Evolutionary conservation across 2,329 filamentous ascomycete species (phyloP).

Genomic region (Monosporascus ibericus): DNA sequence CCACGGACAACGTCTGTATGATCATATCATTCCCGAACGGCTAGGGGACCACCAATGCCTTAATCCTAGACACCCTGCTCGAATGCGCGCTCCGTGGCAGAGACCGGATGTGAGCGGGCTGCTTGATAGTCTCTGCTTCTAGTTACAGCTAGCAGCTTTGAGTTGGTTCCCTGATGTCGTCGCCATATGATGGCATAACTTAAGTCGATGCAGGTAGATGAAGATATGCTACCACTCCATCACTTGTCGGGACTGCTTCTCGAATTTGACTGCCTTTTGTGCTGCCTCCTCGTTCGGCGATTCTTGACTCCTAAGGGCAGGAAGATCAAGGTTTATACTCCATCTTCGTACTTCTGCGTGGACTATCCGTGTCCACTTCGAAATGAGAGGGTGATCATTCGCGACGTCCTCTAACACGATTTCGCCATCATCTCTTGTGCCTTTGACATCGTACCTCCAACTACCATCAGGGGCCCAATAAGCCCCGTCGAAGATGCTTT

Average conservation of each 20-base stretch:
- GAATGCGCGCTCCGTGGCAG: too few species aligned
- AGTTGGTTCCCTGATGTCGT: too few species aligned
- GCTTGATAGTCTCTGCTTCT: too few species aligned
- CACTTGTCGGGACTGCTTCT: not conserved
- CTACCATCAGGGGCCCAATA: conserved; percentile 66
- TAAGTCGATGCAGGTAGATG: not conserved
- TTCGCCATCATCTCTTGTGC: conserved; percentile 21
- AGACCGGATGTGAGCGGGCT: too few species aligned
- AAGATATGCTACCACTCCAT: not conserved
- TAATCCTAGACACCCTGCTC: too few species aligned
- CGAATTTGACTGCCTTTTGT: not conserved
- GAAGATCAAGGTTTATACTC: conserved; percentile 9
- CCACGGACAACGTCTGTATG: too few species aligned
- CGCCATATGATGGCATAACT: not conserved
- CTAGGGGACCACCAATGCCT: too few species aligned
- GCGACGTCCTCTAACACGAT: conserved; percentile 54
- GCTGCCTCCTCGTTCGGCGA: not conserved
- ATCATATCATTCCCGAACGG: too few species aligned
- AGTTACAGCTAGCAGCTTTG: too few species aligned
- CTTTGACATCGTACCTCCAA: conserved; percentile 58
- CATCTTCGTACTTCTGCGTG: conserved; percentile 34
- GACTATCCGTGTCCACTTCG: conserved; percentile 50
- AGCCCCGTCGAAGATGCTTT: conserved; percentile 56
- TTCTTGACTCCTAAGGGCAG: not conserved
- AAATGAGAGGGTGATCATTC: conserved; percentile 59